These are phyloP conservation scores for Jaltomata sinuosa DNA, from an alignment of 257 asterid species.

Conservation along the genomic window DNA sequence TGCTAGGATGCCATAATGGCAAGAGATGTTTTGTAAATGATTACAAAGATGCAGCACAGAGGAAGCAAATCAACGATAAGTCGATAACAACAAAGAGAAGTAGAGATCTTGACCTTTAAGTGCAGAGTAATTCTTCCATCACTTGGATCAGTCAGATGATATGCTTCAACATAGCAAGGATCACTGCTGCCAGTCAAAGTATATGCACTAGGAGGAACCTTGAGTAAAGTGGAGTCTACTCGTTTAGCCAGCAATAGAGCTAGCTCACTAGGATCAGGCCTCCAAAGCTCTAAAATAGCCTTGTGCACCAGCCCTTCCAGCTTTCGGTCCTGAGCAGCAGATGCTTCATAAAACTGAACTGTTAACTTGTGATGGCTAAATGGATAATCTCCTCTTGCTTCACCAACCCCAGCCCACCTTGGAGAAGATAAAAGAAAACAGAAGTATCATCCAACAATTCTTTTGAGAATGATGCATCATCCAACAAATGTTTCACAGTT, in stretches of 20 bases:
- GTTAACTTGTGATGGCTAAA: slow-evolving; percentile 91
- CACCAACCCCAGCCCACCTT: slow-evolving; percentile 85
- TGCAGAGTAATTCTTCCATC: slow-evolving; percentile 86
- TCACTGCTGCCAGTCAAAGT: slow-evolving; percentile 88
- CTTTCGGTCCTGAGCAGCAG: slow-evolving; percentile 90
- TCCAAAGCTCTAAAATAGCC: slow-evolving; percentile 88
- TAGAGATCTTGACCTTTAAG: slow-evolving; percentile 48
- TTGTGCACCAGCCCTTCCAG: slow-evolving; percentile 84
- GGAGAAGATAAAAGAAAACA: slow-evolving; percentile 10
- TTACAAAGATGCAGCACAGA: not conserved
- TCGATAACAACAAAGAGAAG: not conserved
- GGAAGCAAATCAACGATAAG: not conserved
- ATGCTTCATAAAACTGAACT: slow-evolving; percentile 78
- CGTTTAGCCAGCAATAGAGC: slow-evolving; percentile 65
- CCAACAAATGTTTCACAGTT: not conserved
- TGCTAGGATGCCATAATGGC: not conserved
- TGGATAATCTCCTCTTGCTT: slow-evolving; percentile 85
- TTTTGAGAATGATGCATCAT: not conserved
- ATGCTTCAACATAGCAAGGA: slow-evolving; percentile 91
- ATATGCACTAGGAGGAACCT: slow-evolving; percentile 69
- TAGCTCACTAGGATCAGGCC: slow-evolving; percentile 82
- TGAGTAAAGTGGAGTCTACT: slow-evolving; percentile 50
- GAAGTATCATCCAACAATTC: not conserved
- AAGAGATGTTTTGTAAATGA: not conserved
- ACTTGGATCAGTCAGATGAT: slow-evolving; percentile 82